phyloP scores from a whole-genome alignment of 2,329 filamentous ascomycete species.

The Alternaria panax region DNA sequence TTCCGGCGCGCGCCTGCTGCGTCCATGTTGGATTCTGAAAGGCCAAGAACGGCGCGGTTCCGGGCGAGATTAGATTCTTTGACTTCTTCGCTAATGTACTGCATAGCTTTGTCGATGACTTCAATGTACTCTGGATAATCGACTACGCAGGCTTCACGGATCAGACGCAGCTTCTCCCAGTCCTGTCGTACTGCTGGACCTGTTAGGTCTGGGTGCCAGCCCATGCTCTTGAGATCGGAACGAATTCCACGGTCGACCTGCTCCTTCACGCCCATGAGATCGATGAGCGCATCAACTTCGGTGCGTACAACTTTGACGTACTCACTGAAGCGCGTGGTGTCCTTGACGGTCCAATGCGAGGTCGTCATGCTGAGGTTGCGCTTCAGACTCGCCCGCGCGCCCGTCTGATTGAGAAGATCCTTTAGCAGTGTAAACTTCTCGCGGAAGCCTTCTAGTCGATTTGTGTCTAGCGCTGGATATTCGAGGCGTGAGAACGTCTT shows the following conservation, averaged over 20 bases:
- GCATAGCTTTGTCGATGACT: slow-evolving; percentile 53
- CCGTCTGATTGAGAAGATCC: slow-evolving; percentile 47
- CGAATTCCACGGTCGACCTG: slow-evolving; percentile 54
- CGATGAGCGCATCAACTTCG: slow-evolving; percentile 56
- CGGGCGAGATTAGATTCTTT: slow-evolving; percentile 33
- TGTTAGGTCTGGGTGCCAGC: slow-evolving; percentile 57
- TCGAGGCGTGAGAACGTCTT: slow-evolving; percentile 48
- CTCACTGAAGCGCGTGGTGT: slow-evolving; percentile 50
- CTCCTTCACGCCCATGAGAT: slow-evolving; percentile 53
- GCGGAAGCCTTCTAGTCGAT: slow-evolving; percentile 55
- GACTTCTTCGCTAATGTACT: slow-evolving; percentile 52
- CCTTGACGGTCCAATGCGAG: slow-evolving; percentile 53
- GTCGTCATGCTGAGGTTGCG: slow-evolving; percentile 46
- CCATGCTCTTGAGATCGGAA: slow-evolving; percentile 56
- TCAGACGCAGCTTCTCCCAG: slow-evolving; percentile 54
- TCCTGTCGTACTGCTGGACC: slow-evolving; percentile 41
- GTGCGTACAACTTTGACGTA: slow-evolving; percentile 53
- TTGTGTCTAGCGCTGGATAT: slow-evolving; percentile 54
- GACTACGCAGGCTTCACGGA: slow-evolving; percentile 52
- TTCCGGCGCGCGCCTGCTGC: slow-evolving; percentile 29
- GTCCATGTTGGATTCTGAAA: slow-evolving; percentile 11
- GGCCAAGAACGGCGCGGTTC: slow-evolving; percentile 26
- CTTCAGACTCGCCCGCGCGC: slow-evolving; percentile 43
- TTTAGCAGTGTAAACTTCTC: slow-evolving; percentile 55
- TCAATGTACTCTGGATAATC: slow-evolving; percentile 56